Conservation (phyloP, 805 yeast species). For the Candida montana region DNA sequence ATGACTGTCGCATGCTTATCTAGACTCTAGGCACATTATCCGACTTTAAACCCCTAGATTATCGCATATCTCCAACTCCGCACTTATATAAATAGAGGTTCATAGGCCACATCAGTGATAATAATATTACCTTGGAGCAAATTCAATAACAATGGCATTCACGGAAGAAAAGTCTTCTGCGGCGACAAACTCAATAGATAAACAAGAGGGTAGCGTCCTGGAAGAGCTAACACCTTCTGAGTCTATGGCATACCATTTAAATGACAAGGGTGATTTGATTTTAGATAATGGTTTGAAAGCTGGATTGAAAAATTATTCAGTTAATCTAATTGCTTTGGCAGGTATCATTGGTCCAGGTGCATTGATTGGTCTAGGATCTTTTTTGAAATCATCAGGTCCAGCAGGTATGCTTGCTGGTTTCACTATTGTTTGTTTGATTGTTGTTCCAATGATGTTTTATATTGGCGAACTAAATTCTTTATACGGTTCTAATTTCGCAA, state of each 20-base stretch:
- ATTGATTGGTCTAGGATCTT: constrained; percentile 48
- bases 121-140: no score
- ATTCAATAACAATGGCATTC: background rate
- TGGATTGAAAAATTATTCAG: constrained; percentile 44
- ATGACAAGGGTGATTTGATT: constrained; percentile 24
- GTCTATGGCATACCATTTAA: constrained; percentile 13
- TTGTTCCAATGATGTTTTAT: constrained; percentile 48
- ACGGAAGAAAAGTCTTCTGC: background rate
- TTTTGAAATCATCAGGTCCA: constrained; percentile 46
- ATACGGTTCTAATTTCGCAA: constrained; percentile 49
- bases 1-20: no score
- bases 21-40: no score
- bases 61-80: no score
- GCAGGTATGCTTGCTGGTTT: constrained; percentile 49
- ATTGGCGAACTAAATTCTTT: constrained; percentile 52
- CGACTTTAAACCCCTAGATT: no score
- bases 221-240: background rate
- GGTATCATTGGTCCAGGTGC: constrained; percentile 61
- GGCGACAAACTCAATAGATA: background rate
- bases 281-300: constrained; percentile 35
- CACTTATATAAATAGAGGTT: no score
- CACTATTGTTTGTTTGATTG: constrained; percentile 46
- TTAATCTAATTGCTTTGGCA: constrained; percentile 47
- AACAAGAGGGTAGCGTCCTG: background rate
- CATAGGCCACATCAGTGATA: no score